phyloP scores from a whole-genome alignment of 345 rosid genomes.

The Aquilaria sinensis region DNA sequence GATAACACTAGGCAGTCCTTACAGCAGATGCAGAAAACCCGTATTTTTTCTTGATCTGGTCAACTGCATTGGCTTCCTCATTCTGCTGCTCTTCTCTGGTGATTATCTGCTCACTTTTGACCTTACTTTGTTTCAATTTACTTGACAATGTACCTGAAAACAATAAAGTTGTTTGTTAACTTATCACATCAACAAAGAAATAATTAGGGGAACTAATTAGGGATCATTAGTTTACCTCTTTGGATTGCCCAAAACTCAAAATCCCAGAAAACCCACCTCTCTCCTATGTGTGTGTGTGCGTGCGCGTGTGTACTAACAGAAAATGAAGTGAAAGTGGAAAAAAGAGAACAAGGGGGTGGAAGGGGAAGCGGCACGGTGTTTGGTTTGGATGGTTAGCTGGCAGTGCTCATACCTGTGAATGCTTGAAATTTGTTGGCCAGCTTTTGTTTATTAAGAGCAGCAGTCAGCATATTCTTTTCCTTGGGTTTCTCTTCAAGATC shows the following conservation, averaged over 20 bases:
- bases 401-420: slow-evolving; percentile 45
- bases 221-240: too few relatives aligned
- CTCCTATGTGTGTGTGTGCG: neutral
- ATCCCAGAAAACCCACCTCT: too few relatives aligned
- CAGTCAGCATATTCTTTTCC: slow-evolving; percentile 51
- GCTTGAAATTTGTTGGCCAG: slow-evolving; percentile 61
- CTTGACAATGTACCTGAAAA: slow-evolving; percentile 24
- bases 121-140: slow-evolving; percentile 61
- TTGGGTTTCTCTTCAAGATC: slow-evolving; percentile 51
- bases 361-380: too few relatives aligned
- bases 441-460: slow-evolving; percentile 63
- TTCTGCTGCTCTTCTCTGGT: slow-evolving; percentile 56
- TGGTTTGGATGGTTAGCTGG: neutral
- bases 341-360: too few relatives aligned
- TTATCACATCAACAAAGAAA: too few relatives aligned
- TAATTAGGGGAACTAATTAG: too few relatives aligned
- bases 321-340: too few relatives aligned
- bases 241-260: too few relatives aligned
- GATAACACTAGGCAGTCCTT: slow-evolving; percentile 16
- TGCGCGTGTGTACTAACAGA: too few relatives aligned
- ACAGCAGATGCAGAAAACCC: slow-evolving; percentile 66
- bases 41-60: slow-evolving; percentile 86
- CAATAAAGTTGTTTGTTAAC: too few relatives aligned
- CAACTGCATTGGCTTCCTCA: slow-evolving; percentile 44
- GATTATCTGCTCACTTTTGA: slow-evolving; percentile 52